Evolutionary conservation across 2,329 filamentous ascomycete species (phyloP), one percentile per base, ranked within the genome.

Genomic region (Pseudogymnoascus sp.): DNA sequence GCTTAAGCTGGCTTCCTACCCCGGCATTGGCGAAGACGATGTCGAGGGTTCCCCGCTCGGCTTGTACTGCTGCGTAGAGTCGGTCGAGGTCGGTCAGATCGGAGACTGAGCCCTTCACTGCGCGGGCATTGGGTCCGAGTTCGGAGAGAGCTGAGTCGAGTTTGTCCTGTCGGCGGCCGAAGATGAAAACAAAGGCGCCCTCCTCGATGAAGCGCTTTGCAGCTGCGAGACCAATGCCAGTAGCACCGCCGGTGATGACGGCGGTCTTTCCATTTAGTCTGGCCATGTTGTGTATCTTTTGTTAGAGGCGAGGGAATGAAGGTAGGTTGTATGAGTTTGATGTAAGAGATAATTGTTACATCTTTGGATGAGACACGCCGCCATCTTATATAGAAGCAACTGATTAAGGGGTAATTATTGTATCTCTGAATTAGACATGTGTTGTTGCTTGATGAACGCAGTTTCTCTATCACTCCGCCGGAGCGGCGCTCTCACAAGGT

Each of bases 41-140:
- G 63, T 67, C 65, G 65, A 67, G 63, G 25, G 65, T 66, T 43
- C 65, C 65, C 38, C 65, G 65, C 65, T 67, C 65, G 59, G 65
- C 61, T 61, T 66, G 66, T 2, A 67, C 65, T 5, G 65, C 64
- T 12, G 63, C 65, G 59, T 67, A 67, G 60, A 67, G 65, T 43
- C 58, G 39, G 58, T 67, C 65, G 60, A 67, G 65, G 58, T 66
- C 65, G 38, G 58, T 59, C 39, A 66, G 60, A 47, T 62, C 28
- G 57, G 65, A 67, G 65, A 67, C 60, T 0, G 65, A 66, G 62
- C 65, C 64, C 53, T 64, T 38, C 15, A 66, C 43, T 1, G 58
- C 64, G 59, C 64, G 64, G 62, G 64, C 64, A 63, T 66, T 64
- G 59, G 64, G 60, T 0, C 64, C 64, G 47, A 66, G 64, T n/a